Evolutionary conservation across 768 basidiomycete species (phyloP).

Genomic region (Kwoniella bestiolae): DNA sequence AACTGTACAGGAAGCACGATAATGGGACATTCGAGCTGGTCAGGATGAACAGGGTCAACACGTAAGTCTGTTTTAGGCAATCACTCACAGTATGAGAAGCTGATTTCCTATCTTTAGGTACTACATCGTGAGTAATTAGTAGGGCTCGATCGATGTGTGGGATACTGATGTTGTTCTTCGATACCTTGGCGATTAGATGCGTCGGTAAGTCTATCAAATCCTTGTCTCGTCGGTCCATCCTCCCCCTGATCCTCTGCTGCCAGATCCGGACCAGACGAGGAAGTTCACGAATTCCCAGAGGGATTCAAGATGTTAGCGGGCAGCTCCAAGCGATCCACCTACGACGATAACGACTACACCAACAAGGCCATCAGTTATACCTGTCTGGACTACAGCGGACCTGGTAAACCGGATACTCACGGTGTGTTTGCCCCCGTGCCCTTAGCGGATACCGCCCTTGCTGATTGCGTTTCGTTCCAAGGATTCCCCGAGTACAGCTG

Average conservation of each 20-base stretch:
- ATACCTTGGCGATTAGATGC: constrained; percentile 10
- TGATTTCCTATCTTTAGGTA: constrained; percentile 2
- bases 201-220: constrained; percentile 1
- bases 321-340: constrained; percentile 54
- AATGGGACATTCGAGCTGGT: constrained; percentile 17
- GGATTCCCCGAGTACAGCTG: constrained; percentile 57
- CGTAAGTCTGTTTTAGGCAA: constrained; percentile 1
- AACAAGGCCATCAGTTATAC: constrained; percentile 56
- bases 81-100: neutral
- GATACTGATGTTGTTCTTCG: neutral
- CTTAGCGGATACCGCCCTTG: neutral
- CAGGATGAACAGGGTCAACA: constrained; percentile 14
- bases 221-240: neutral
- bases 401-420: constrained; percentile 38
- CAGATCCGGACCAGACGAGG: constrained; percentile 27
- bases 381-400: constrained; percentile 51
- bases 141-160: neutral
- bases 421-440: neutral
- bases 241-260: neutral
- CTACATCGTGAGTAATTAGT: constrained; percentile 6
- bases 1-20: constrained; percentile 10
- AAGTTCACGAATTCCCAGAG: constrained; percentile 47
- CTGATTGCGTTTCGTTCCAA: constrained; percentile 13
- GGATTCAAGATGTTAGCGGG: constrained; percentile 59
- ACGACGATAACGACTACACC: constrained; percentile 44